Evolutionary conservation across 2,329 filamentous ascomycete genomes (phyloP).

Genomic region (Penicillium sp.): DNA sequence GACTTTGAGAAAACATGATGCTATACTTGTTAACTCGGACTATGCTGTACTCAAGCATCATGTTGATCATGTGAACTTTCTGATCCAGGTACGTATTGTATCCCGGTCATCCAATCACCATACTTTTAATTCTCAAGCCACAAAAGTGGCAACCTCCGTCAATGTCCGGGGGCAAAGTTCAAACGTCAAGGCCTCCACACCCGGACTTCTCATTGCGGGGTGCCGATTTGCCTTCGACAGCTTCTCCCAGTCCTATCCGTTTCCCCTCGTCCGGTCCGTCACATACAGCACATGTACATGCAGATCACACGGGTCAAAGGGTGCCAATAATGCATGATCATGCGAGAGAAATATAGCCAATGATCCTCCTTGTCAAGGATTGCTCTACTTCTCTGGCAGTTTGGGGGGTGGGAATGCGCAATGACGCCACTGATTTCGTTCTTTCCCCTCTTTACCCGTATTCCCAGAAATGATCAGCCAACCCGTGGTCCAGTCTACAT

Average conservation of each 20-base stretch:
- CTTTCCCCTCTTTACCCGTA: neutral
- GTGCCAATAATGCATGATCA: neutral
- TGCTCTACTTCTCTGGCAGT: neutral
- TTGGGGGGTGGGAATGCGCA: conserved; percentile 3
- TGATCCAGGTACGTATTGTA: neutral
- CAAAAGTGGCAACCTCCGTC: neutral
- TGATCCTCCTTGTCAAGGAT: neutral
- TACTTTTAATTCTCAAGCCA: neutral
- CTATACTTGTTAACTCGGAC: neutral
- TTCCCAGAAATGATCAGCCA: neutral
- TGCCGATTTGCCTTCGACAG: conserved; percentile 7
- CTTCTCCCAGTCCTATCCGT: conserved; percentile 6
- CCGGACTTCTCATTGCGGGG: conserved; percentile 10
- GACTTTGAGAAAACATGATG: neutral
- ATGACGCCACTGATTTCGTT: conserved; percentile 12
- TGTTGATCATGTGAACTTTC: neutral
- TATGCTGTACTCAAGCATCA: neutral
- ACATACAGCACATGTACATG: neutral
- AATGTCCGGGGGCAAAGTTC: neutral
- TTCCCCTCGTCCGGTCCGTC: conserved; percentile 13
- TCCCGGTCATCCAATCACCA: neutral
- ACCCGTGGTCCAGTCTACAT: neutral
- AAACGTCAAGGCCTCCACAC: neutral
- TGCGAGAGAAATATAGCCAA: neutral
- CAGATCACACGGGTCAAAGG: neutral